Conservation (phyloP, 2,329 filamentous ascomycete species). For the Chrysosporium queenslandicum region DNA sequence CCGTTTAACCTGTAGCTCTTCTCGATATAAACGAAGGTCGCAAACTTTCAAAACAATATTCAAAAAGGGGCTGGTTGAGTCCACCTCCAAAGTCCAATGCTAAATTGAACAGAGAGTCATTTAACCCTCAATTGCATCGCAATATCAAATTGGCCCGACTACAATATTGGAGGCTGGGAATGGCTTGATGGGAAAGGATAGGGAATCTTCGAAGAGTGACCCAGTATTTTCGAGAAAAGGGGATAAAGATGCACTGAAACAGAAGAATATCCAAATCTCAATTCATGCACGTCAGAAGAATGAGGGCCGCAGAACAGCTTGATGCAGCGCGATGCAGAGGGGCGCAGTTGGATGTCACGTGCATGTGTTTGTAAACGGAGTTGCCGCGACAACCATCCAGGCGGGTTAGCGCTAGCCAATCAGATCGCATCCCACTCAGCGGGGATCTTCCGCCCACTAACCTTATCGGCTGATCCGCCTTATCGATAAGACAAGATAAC, state of each 20-base stretch:
- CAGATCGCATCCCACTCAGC: too few relatives aligned
- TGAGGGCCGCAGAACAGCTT: neutral
- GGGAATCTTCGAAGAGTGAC: neutral
- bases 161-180: too few relatives aligned
- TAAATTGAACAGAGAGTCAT: too few relatives aligned
- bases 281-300: neutral
- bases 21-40: too few relatives aligned
- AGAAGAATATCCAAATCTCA: neutral
- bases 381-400: slow-evolving; percentile 14
- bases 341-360: slow-evolving; percentile 6
- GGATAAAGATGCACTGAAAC: neutral
- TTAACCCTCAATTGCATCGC: too few relatives aligned
- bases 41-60: too few relatives aligned
- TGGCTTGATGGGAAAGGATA: neutral
- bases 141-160: too few relatives aligned
- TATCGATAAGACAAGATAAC: too few relatives aligned
- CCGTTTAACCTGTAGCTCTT: neutral
- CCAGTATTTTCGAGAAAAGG: neutral
- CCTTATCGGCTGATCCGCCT: too few relatives aligned
- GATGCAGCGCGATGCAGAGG: neutral
- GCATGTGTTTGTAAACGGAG: slow-evolving; percentile 15
- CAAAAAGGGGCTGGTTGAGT: too few relatives aligned
- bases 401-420: neutral
- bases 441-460: too few relatives aligned
- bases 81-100: too few relatives aligned